Conservation (phyloP, 371 early-diverging fungal genomes). For the Mortierella sp. region DNA sequence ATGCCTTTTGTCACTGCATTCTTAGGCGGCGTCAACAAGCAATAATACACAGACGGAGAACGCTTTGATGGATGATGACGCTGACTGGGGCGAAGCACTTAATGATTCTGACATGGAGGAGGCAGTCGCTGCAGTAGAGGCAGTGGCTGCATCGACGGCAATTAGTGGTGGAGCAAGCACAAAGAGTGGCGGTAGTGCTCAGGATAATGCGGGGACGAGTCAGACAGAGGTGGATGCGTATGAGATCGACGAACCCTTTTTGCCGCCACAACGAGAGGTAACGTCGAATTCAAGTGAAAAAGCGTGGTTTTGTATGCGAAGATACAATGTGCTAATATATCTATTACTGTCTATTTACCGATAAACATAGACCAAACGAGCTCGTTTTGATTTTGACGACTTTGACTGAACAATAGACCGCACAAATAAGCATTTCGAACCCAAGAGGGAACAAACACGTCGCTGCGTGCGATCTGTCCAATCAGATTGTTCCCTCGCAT, state of each 20-base stretch:
- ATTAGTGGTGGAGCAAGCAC: not conserved
- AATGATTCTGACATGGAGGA: slow-evolving; percentile 46
- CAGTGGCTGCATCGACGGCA: not conserved
- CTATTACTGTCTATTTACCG: too few species aligned
- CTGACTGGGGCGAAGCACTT: slow-evolving; percentile 28
- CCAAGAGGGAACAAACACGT: too few species aligned
- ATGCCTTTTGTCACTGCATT: too few species aligned
- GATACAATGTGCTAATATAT: too few species aligned
- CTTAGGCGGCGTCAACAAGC: not conserved
- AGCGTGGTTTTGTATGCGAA: too few species aligned
- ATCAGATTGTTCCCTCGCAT: too few species aligned
- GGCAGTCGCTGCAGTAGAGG: not conserved
- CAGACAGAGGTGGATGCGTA: slow-evolving; percentile 3
- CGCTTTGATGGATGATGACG: slow-evolving; percentile 40
- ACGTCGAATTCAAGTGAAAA: not conserved
- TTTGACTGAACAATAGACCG: too few species aligned
- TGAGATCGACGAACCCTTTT: slow-evolving; percentile 31
- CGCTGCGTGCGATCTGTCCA: too few species aligned
- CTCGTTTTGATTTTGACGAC: too few species aligned
- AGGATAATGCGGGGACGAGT: not conserved
- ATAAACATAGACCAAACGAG: too few species aligned
- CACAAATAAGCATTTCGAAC: too few species aligned
- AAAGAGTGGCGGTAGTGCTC: not conserved
- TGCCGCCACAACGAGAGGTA: slow-evolving; percentile 15
- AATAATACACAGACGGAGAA: slow-evolving; percentile 32